phyloP scores from a whole-genome alignment of 805 yeast species.

The Wickerhamomyces rabaulensis region DNA sequence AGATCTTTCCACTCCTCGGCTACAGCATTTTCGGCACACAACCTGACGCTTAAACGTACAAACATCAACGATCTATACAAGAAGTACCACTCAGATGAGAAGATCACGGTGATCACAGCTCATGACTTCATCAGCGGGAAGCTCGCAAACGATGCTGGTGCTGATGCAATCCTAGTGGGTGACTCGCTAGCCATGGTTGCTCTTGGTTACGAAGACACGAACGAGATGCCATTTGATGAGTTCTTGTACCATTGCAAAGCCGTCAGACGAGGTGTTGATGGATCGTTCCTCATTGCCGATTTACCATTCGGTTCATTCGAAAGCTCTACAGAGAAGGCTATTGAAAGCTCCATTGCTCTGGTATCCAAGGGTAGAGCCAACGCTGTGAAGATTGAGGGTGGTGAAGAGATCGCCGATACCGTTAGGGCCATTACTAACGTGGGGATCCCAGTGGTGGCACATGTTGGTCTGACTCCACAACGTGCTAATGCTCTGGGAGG shows the following conservation, averaged over 20 bases:
- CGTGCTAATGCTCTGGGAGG: constrained; percentile 77
- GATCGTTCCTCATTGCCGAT: constrained; percentile 74
- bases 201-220: constrained; percentile 73
- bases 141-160: constrained; percentile 58
- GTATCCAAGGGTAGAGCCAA: constrained; percentile 52
- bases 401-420: constrained; percentile 46
- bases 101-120: constrained; percentile 67
- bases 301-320: constrained; percentile 89
- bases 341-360: constrained; percentile 49
- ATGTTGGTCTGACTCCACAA: constrained; percentile 91
- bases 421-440: constrained; percentile 51
- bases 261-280: constrained; percentile 62
- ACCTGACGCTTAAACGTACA: constrained; percentile 2
- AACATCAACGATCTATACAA: constrained; percentile 37
- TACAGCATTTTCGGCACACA: constrained; percentile 4
- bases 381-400: constrained; percentile 85
- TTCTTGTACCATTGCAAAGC: constrained; percentile 73
- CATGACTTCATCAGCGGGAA: constrained; percentile 78
- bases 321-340: constrained; percentile 53
- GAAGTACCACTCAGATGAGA: constrained; percentile 28
- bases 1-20: constrained; percentile 2
- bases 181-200: constrained; percentile 93
- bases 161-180: constrained; percentile 77
- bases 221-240: constrained; percentile 72
- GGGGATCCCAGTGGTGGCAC: constrained; percentile 90